These are phyloP conservation scores for Globisporangium yorkense DNA, from an alignment of 352 stramenopile species.

Conservation along the genomic window DNA sequence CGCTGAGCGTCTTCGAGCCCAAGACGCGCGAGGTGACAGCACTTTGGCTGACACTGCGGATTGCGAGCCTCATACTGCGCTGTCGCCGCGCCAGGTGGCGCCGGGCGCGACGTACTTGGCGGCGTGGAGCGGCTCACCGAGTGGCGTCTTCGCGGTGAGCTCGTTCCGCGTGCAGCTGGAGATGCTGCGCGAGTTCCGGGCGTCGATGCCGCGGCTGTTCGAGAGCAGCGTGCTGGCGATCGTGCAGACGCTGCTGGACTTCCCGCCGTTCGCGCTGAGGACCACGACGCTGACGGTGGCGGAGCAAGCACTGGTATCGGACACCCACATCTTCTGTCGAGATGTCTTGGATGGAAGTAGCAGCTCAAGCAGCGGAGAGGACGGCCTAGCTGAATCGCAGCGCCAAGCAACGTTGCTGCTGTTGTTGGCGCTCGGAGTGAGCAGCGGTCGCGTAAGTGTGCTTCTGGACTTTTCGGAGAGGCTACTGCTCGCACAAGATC, in stretches of 20 bases:
- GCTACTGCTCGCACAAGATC: conserved; percentile 9
- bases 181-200: conserved; percentile 55
- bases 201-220: conserved; percentile 34
- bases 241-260: conserved; percentile 52
- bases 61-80: neutral
- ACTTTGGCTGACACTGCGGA: neutral
- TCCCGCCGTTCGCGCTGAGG: conserved; percentile 44
- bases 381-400: conserved; percentile 13
- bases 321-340: conserved; percentile 46
- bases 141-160: conserved; percentile 39
- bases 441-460: conserved; percentile 37
- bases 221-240: conserved; percentile 42
- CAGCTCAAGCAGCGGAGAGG: neutral
- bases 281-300: conserved; percentile 12
- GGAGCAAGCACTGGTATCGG: conserved; percentile 33
- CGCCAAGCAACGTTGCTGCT: conserved; percentile 35
- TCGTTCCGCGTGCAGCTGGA: conserved; percentile 66
- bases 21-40: neutral
- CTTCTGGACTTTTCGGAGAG: conserved; percentile 47
- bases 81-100: neutral
- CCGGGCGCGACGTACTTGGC: neutral
- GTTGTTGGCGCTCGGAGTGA: conserved; percentile 48
- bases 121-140: conserved; percentile 18
- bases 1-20: neutral
- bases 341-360: conserved; percentile 22